Evolutionary conservation across 2,329 filamentous ascomycete species (phyloP).

Genomic region (Aspergillus pseudoterreus): DNA sequence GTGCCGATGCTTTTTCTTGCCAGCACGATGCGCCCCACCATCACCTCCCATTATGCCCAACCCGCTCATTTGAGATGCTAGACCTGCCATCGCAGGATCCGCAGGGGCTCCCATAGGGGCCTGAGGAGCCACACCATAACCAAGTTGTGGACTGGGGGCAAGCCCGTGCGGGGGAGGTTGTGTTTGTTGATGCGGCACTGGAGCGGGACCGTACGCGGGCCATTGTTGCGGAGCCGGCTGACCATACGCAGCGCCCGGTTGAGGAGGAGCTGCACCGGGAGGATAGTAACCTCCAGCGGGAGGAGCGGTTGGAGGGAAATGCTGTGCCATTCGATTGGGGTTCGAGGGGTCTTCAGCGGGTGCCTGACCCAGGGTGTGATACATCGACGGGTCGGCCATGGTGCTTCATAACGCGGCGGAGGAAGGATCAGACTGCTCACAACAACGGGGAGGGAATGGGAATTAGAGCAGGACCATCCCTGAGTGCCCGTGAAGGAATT

Average conservation of each 20-base stretch:
- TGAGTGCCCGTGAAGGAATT: neutral
- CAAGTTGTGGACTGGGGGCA: constrained; percentile 21
- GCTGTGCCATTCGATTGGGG: constrained; percentile 49
- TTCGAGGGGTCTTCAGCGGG: constrained; percentile 52
- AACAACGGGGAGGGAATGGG: constrained; percentile 3
- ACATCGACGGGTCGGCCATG: constrained; percentile 43
- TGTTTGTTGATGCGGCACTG: constrained; percentile 18
- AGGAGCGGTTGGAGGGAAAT: constrained; percentile 51
- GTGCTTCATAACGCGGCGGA: constrained; percentile 27
- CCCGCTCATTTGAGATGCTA: constrained; percentile 68
- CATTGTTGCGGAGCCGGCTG: constrained; percentile 31
- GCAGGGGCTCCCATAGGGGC: constrained; percentile 20
- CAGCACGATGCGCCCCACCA: constrained; percentile 37
- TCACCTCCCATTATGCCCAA: constrained; percentile 61
- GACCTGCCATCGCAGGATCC: constrained; percentile 35
- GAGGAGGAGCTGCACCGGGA: constrained; percentile 36
- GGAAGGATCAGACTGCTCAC: constrained; percentile 1
- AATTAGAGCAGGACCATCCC: constrained; percentile 10
- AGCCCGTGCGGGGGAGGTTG: constrained; percentile 20
- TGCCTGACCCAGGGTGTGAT: constrained; percentile 37
- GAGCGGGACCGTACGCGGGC: constrained; percentile 25
- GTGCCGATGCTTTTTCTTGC: constrained; percentile 91
- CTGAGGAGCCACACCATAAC: constrained; percentile 27
- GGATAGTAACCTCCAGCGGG: constrained; percentile 28
- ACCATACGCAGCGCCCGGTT: constrained; percentile 34